Conservation (phyloP, 2,329 filamentous ascomycete species). For the Aspergillus aculeatus region DNA sequence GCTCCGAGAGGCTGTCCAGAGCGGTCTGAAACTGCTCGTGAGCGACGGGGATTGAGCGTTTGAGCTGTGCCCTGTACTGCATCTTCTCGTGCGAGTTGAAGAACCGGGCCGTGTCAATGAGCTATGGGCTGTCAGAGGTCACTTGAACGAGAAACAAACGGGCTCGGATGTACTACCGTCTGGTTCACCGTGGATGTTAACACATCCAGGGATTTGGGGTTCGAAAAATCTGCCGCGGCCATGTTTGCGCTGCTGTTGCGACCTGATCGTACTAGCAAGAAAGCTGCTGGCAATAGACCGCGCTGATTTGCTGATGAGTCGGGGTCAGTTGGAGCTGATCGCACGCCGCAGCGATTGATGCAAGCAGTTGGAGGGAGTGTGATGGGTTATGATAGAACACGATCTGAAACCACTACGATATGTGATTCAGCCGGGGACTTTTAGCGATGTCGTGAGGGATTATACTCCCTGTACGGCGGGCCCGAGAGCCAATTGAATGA, state of each 20-base stretch:
- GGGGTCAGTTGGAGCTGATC: background rate
- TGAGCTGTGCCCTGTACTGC: conserved; percentile 35
- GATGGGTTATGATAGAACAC: background rate
- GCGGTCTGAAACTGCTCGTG: conserved; percentile 42
- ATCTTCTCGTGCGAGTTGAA: conserved; percentile 39
- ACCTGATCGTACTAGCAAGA: background rate
- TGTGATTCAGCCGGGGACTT: background rate
- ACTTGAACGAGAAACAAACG: background rate
- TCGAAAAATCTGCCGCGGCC: conserved; percentile 23
- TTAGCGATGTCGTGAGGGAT: background rate
- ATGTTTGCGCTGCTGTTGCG: conserved; percentile 14
- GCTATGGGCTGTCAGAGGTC: conserved; percentile 30
- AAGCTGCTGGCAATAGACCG: background rate
- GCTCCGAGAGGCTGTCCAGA: conserved; percentile 42
- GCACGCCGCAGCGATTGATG: too few relatives aligned
- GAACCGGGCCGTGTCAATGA: conserved; percentile 43
- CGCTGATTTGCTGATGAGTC: background rate
- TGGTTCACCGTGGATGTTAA: conserved; percentile 39
- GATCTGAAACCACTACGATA: background rate
- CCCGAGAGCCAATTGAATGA: background rate
- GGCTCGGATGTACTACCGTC: conserved; percentile 26
- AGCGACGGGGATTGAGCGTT: conserved; percentile 37
- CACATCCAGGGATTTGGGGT: conserved; percentile 37
- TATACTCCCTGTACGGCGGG: background rate
- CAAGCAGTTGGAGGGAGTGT: too few relatives aligned